These are phyloP conservation scores for Bullera alba DNA, from an alignment of 768 basidiomycete genomes.

Conservation along the genomic window DNA sequence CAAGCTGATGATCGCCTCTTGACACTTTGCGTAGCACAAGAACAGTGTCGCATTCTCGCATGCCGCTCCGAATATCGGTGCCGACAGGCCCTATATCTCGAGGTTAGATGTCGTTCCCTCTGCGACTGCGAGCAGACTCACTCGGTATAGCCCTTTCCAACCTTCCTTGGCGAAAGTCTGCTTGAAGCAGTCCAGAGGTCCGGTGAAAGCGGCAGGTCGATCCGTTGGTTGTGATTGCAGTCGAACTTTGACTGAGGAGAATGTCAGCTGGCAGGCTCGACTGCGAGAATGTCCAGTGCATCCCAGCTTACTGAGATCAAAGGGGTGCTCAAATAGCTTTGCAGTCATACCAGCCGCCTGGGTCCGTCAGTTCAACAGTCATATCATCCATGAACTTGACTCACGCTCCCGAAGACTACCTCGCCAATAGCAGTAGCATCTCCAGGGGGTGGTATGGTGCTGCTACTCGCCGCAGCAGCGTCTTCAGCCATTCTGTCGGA, in stretches of 20 bases:
- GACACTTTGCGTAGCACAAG: constrained; percentile 69
- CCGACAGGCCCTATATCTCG: constrained; percentile 69
- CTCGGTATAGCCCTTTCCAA: constrained; percentile 74
- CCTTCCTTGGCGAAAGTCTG: constrained; percentile 80
- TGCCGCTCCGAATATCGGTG: constrained; percentile 86
- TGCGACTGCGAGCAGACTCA: constrained; percentile 47
- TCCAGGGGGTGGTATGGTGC: too few relatives aligned
- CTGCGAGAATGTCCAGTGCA: background rate
- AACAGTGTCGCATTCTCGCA: constrained; percentile 85
- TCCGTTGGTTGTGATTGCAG: constrained; percentile 84
- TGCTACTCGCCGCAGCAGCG: too few relatives aligned
- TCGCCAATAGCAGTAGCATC: constrained; percentile 1
- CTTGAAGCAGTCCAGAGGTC: constrained; percentile 77
- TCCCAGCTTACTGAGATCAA: constrained; percentile 60
- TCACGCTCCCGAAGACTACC: constrained; percentile 7
- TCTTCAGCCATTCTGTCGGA: too few relatives aligned
- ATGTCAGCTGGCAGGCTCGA: background rate
- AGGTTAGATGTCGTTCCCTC: background rate
- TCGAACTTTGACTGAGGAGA: constrained; percentile 64
- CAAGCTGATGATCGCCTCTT: constrained; percentile 40
- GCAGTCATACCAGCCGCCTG: constrained; percentile 80
- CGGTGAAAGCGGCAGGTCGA: constrained; percentile 62
- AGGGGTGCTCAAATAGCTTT: constrained; percentile 87
- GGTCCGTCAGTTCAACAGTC: background rate
- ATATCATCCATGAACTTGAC: background rate